phyloP scores from a whole-genome alignment of 345 rosid species.

The Populus simonii region DNA sequence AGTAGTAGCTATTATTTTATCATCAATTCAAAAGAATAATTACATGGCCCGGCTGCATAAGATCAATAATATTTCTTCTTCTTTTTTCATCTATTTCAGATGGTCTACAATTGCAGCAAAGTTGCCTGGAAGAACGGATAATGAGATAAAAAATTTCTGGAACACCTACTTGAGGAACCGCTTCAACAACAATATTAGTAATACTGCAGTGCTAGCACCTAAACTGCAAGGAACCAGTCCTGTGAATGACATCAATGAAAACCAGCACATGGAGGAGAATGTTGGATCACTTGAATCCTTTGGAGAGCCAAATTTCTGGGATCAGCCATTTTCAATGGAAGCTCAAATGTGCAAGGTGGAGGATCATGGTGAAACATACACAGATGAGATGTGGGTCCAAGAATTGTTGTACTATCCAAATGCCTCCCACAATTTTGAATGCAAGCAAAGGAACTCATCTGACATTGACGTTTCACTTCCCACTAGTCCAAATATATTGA shows the following conservation, averaged over 20 bases:
- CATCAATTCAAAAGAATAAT: no score
- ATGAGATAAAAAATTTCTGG: conserved; percentile 53
- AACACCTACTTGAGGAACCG: conserved; percentile 42
- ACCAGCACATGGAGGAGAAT: not conserved
- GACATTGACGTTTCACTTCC: not conserved
- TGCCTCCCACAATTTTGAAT: no score
- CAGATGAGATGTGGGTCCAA: not conserved
- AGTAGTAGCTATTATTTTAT: no score
- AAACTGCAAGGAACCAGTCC: not conserved
- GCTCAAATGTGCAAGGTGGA: not conserved
- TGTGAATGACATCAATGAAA: not conserved
- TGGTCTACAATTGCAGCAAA: conserved; percentile 55
- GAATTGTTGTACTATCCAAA: no score
- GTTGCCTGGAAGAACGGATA: conserved; percentile 53
- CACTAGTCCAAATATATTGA: not conserved
- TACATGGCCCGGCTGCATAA: rapidly evolving
- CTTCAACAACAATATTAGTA: conserved; percentile 7
- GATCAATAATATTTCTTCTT: not conserved
- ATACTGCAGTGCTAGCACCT: not conserved
- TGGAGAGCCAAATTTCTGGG: conserved; percentile 1
- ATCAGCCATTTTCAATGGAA: conserved; percentile 7
- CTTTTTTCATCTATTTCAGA: conserved; percentile 16
- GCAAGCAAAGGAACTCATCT: not conserved
- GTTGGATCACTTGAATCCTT: not conserved
- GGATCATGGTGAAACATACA: not conserved